Conservation (phyloP, 2,329 filamentous ascomycete species). For the Sarocladiaceae sp. region DNA sequence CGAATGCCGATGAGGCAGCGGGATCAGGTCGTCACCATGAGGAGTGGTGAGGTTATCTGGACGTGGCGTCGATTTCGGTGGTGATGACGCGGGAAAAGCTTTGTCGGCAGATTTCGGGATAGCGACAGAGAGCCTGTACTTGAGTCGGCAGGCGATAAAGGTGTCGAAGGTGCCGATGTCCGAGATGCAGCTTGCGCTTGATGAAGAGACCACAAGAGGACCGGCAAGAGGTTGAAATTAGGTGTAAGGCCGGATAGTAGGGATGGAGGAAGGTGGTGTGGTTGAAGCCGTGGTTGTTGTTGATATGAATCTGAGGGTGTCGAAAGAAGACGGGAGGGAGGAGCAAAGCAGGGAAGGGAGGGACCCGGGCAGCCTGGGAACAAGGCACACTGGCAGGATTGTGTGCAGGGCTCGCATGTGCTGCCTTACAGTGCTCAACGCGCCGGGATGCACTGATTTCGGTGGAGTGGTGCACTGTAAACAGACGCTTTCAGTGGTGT, state of each 20-base stretch:
- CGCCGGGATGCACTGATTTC: no score
- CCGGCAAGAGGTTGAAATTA: background rate
- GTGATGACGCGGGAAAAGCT: conserved; percentile 7
- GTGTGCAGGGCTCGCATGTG: no score
- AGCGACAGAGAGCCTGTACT: no score
- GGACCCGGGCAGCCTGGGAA: no score
- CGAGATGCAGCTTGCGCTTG: background rate
- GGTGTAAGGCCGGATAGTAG: background rate
- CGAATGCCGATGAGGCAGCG: conserved; percentile 15
- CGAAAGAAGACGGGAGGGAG: no score
- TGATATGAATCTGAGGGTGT: background rate
- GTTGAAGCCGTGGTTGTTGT: background rate
- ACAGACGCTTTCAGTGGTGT: no score
- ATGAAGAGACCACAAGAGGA: background rate
- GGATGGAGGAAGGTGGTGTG: background rate
- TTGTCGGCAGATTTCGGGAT: conserved; percentile 8
- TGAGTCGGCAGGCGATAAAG: no score
- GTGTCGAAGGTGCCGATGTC: background rate
- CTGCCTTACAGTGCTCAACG: no score
- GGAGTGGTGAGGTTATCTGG: conserved; percentile 11
- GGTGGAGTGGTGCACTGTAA: no score
- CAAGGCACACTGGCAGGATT: no score
- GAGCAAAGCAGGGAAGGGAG: no score
- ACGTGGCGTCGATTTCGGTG: background rate
- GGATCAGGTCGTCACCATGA: conserved; percentile 24